Base-by-base conservation (phyloP, 129 eudicot species). In the Ambrosia trifida region DNA sequence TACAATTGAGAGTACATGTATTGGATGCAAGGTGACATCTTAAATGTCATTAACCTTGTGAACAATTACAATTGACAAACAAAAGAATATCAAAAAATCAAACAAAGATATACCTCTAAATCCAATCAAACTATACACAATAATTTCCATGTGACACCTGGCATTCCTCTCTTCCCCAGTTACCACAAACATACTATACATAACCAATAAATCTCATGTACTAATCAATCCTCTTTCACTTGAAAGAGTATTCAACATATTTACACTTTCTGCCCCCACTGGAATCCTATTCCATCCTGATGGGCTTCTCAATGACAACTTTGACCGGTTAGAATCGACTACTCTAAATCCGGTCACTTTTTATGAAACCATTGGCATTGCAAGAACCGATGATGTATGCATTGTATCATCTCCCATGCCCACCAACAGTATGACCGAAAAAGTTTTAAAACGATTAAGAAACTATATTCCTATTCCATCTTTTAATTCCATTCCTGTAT, bases 301-400 rank as follows among this genome's bases (percentile, higher is more conserved):
- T 52, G 81, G 81, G 78, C 80, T 59, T 73, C 87, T 85, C 72
- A 78, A 68, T n/a, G 94, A 81, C 77, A 82, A 62, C 74, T 87
- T 89, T 16, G 83, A 69, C 66, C 91, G 67, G 13, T 85, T 90
- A 32, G 81, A 67, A 28, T 79, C 74, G 28, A 53, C 74, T 17
- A 88, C 93, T 83, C 99, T 84, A 67, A 94, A 94, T 3, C 97
- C 97, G 1, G 86, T 94, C 52, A 87, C 90, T 71, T 90, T 94
- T 93, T 87, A 11, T 91, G n/a, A 87, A 35, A 90, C 88, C 96
- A 90, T 88, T 19, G 99, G 94, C 97, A 94, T 90, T 47, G 79
- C 91, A 36, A 94, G 74, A 66, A 94, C 91, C 47, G 97, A 90
- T 72, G 99, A 88, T 5, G 96, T 90, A 47, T 86, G 87, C 50